These are phyloP conservation scores for Irpex rosettiformis DNA, from an alignment of 1,284 basidiomycete species.

Conservation along the genomic window DNA sequence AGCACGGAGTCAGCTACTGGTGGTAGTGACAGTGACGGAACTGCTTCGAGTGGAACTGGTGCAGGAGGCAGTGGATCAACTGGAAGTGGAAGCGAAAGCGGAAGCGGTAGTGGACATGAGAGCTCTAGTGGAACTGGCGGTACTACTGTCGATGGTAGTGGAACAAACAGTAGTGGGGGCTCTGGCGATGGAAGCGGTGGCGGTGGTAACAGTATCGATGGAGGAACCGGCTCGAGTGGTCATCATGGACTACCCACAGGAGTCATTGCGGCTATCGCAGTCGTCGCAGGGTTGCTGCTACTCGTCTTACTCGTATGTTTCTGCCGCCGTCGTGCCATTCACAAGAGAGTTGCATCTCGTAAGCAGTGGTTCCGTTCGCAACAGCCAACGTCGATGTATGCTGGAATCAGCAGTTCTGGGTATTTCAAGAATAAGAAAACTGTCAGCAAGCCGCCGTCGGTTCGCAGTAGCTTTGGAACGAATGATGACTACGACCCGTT, in stretches of 20 bases:
- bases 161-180: neutral
- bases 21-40: slow-evolving; percentile 1
- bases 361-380: slow-evolving; percentile 22
- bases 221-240: neutral
- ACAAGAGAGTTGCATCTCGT: slow-evolving; percentile 21
- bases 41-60: slow-evolving; percentile 8
- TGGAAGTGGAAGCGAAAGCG: neutral
- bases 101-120: slow-evolving; percentile 1
- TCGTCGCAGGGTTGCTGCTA: slow-evolving; percentile 8
- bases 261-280: slow-evolving; percentile 12
- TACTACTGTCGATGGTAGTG: neutral
- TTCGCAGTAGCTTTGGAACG: slow-evolving; percentile 46
- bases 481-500: slow-evolving; percentile 32
- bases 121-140: slow-evolving; percentile 2
- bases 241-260: slow-evolving; percentile 16
- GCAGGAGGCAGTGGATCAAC: neutral
- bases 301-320: slow-evolving; percentile 9
- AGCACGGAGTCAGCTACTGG: neutral
- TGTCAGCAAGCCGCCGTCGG: slow-evolving; percentile 21
- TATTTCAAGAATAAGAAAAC: slow-evolving; percentile 16
- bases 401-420: slow-evolving; percentile 17
- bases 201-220: slow-evolving; percentile 4
- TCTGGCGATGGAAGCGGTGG: neutral
- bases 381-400: slow-evolving; percentile 11
- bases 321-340: slow-evolving; percentile 14